phyloP scores from a whole-genome alignment of 805 yeast genomes.

The Candida silvicultrix region DNA sequence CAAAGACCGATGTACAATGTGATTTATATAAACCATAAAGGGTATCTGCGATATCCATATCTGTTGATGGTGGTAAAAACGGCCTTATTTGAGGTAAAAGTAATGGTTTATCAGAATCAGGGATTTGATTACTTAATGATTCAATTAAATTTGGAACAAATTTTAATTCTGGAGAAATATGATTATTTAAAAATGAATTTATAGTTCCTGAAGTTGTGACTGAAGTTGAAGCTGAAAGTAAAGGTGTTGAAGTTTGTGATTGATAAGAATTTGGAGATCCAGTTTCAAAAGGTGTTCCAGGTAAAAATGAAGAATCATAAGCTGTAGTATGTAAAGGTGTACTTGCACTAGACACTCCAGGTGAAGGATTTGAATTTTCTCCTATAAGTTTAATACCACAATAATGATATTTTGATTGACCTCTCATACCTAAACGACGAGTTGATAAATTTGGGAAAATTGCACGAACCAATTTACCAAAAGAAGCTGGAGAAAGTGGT shows the following conservation, averaged over 20 bases:
- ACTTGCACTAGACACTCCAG: constrained; percentile 13
- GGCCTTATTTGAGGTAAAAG: constrained; percentile 31
- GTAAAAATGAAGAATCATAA: constrained; percentile 19
- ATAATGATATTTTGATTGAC: constrained; percentile 75
- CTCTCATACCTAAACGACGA: constrained; percentile 71
- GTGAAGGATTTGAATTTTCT: constrained; percentile 22
- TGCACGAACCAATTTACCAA: constrained; percentile 64
- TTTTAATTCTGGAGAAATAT: constrained; percentile 10
- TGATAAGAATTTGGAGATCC: constrained; percentile 20
- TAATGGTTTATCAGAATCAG: constrained; percentile 18
- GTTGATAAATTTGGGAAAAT: constrained; percentile 61
- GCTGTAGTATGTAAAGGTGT: constrained; percentile 19
- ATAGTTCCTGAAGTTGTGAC: constrained; percentile 8
- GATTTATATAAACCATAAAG: constrained; percentile 55
- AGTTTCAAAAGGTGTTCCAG: constrained; percentile 24
- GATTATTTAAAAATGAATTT: constrained; percentile 11
- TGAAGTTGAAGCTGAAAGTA: constrained; percentile 1
- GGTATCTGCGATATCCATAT: constrained; percentile 43
- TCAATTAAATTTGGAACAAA: constrained; percentile 17
- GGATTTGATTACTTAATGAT: constrained; percentile 9
- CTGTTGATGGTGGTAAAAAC: constrained; percentile 14
- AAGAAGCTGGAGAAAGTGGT: constrained; percentile 68
- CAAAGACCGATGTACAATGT: constrained; percentile 59
- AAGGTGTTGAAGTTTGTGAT: constrained; percentile 21
- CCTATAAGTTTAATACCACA: constrained; percentile 58